Percentiles rank a stretch among this genome's conserved stretches.
These are phyloP conservation scores for Fusarium ramigenum DNA, from an alignment of 2,329 filamentous ascomycete species.

Conservation along the genomic window DNA sequence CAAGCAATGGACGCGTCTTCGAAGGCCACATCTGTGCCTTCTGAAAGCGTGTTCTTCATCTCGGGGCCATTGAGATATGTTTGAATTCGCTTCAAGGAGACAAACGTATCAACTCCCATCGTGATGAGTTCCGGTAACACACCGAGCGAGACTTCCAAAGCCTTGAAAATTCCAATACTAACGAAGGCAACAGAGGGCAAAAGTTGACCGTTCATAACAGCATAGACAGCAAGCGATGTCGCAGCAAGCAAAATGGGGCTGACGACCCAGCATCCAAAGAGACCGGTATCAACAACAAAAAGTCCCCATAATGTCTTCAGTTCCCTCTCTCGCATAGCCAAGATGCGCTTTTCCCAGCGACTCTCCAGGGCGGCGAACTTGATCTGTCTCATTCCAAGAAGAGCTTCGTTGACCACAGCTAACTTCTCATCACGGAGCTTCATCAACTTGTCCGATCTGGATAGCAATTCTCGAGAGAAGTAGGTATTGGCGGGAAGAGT, in stretches of 20 bases:
- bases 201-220: slow-evolving; percentile 68
- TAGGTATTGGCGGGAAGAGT: slow-evolving; percentile 75
- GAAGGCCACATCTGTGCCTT: slow-evolving; percentile 70
- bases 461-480: slow-evolving; percentile 71
- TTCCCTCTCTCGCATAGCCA: slow-evolving; percentile 70
- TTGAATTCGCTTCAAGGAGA: slow-evolving; percentile 78
- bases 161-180: slow-evolving; percentile 76
- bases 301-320: slow-evolving; percentile 72
- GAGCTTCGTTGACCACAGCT: slow-evolving; percentile 77
- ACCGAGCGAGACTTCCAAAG: slow-evolving; percentile 76
- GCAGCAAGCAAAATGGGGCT: slow-evolving; percentile 79
- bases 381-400: slow-evolving; percentile 84
- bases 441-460: slow-evolving; percentile 76
- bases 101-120: slow-evolving; percentile 74
- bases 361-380: slow-evolving; percentile 82
- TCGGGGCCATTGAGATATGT: slow-evolving; percentile 75
- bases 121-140: slow-evolving; percentile 78
- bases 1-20: slow-evolving; percentile 76
- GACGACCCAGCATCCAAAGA: slow-evolving; percentile 75
- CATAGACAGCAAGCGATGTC: slow-evolving; percentile 75
- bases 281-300: slow-evolving; percentile 69
- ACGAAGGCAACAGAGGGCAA: slow-evolving; percentile 82
- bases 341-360: slow-evolving; percentile 78
- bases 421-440: slow-evolving; percentile 79
- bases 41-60: slow-evolving; percentile 62